phyloP scores from a whole-genome alignment of 2,329 filamentous ascomycete genomes.

The Ophiostoma sp. region DNA sequence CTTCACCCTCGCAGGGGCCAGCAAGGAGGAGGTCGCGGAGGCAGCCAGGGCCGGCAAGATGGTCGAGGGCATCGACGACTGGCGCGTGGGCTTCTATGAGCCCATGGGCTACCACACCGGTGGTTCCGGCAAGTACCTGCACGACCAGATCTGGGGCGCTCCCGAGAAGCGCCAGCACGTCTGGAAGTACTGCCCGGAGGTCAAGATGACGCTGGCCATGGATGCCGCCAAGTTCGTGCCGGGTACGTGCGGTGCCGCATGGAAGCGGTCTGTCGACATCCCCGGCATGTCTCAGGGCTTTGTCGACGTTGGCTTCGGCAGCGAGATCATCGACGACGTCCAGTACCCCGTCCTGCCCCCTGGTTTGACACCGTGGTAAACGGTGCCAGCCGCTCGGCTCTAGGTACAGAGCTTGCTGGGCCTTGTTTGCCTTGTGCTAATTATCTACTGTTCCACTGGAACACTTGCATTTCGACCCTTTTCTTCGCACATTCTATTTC shows the following conservation, averaged over 20 bases:
- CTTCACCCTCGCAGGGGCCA: constrained; percentile 27
- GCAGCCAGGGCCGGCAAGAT: constrained; percentile 33
- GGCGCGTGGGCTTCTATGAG: constrained; percentile 49
- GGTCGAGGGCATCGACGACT: constrained; percentile 44
- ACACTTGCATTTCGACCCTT: background rate
- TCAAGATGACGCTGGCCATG: constrained; percentile 54
- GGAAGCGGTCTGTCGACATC: constrained; percentile 39
- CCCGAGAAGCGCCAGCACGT: constrained; percentile 45
- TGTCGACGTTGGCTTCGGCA: constrained; percentile 34
- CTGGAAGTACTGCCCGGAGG: constrained; percentile 53
- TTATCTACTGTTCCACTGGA: background rate
- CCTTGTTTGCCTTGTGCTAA: background rate
- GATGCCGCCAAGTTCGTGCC: constrained; percentile 48
- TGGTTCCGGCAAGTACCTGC: constrained; percentile 42
- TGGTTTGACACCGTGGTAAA: constrained; percentile 34
- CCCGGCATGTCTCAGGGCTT: constrained; percentile 25
- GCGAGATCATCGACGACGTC: constrained; percentile 38
- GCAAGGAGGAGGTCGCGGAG: constrained; percentile 28
- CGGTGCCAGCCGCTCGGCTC: too few relatives aligned
- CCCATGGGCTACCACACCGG: constrained; percentile 57
- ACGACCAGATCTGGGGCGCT: constrained; percentile 45
- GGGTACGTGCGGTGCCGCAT: constrained; percentile 41
- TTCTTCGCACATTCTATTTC: background rate
- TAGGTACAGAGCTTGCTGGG: background rate
- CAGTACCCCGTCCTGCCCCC: constrained; percentile 39